Conservation (phyloP, 352 stramenopile species). For the Pythium rhizo-oryzae region DNA sequence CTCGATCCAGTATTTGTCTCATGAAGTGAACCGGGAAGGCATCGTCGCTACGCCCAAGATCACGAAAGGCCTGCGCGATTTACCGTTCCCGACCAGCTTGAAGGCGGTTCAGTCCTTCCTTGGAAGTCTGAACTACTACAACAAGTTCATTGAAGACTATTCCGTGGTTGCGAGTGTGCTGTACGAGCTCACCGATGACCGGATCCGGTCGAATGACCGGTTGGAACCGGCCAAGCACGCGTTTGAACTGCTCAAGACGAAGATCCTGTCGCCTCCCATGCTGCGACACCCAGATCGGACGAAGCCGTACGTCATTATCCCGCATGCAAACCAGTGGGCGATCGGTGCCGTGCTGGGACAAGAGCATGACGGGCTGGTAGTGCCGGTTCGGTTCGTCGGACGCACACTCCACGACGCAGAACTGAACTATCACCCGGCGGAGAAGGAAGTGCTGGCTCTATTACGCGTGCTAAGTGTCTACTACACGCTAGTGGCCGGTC, state of each 20-base stretch:
- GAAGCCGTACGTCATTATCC: conserved; percentile 26
- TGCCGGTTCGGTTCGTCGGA: conserved; percentile 23
- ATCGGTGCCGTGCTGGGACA: conserved; percentile 32
- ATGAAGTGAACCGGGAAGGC: conserved; percentile 4
- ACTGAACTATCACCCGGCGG: conserved; percentile 10
- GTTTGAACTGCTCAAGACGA: conserved; percentile 24
- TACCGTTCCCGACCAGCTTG: conserved; percentile 15
- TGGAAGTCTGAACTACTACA: conserved; percentile 23
- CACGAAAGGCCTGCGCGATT: neutral
- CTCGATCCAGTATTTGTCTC: conserved; percentile 18
- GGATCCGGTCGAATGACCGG: conserved; percentile 24
- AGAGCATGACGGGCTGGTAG: conserved; percentile 27
- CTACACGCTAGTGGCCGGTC: conserved; percentile 11
- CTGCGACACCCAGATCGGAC: conserved; percentile 20
- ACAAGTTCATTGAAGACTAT: conserved; percentile 27
- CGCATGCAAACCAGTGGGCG: conserved; percentile 28
- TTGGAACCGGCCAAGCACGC: conserved; percentile 16
- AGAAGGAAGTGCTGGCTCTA: conserved; percentile 24
- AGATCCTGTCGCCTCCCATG: conserved; percentile 17
- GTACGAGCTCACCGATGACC: conserved; percentile 21
- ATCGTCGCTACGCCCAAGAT: conserved; percentile 1
- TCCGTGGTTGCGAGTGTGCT: conserved; percentile 12
- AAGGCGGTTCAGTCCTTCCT: conserved; percentile 21
- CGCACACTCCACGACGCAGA: conserved; percentile 18
- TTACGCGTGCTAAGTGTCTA: conserved; percentile 3